These are phyloP conservation scores for Chaetomium fimeti DNA, from an alignment of 495 filamentous ascomycete genomes.

Conservation along the genomic window DNA sequence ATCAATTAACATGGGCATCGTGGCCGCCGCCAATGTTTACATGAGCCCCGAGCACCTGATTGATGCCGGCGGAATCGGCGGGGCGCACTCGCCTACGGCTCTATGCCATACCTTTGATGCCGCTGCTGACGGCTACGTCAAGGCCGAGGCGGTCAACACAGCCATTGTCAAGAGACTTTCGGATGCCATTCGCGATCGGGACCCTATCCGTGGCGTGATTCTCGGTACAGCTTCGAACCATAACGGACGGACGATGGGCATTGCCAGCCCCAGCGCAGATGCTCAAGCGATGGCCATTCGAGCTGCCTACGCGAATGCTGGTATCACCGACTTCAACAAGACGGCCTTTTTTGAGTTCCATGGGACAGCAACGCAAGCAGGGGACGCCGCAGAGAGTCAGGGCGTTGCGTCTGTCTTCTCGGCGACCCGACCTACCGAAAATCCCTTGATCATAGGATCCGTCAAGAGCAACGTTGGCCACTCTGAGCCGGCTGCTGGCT, in stretches of 20 bases:
- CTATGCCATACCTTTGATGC: neutral
- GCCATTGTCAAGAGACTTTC: constrained; percentile 47
- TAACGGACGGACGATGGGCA: constrained; percentile 50
- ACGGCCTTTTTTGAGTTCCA: constrained; percentile 51
- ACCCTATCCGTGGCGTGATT: constrained; percentile 58
- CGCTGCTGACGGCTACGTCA: neutral
- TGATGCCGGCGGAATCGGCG: neutral
- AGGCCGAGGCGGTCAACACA: constrained; percentile 50
- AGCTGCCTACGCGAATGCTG: constrained; percentile 38
- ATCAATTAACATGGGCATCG: neutral
- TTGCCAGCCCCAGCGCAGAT: constrained; percentile 48
- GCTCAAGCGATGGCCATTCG: constrained; percentile 53
- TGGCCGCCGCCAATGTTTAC: neutral
- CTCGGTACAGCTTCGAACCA: constrained; percentile 43
- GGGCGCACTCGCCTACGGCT: neutral
- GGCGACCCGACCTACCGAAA: neutral
- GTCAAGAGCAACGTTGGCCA: too few species aligned
- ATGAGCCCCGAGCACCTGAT: neutral
- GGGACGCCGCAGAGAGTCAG: constrained; percentile 47
- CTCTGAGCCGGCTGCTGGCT: too few species aligned
- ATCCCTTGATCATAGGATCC: constrained; percentile 37
- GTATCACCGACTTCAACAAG: constrained; percentile 19
- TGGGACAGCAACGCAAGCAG: constrained; percentile 50
- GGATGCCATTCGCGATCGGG: constrained; percentile 47
- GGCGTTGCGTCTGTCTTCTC: constrained; percentile 23